Percentiles rank a stretch among this genome's conserved stretches.
Conservation (phyloP, 2,329 filamentous ascomycete genomes). For the Beauveria caledonica region DNA sequence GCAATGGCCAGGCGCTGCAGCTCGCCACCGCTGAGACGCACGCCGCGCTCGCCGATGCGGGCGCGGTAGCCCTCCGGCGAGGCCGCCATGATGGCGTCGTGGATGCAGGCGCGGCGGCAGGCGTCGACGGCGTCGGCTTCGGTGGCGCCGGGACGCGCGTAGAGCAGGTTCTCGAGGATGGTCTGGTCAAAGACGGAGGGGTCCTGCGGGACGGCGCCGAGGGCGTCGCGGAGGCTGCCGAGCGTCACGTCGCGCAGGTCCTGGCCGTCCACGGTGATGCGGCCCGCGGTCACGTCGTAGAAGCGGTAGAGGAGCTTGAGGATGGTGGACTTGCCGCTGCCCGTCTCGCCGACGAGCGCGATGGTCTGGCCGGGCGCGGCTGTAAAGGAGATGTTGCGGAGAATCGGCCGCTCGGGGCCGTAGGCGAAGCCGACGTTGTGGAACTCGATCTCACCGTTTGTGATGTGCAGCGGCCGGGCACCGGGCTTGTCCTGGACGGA, state of each 20-base stretch:
- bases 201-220: conserved; percentile 59
- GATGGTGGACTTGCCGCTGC: conserved; percentile 54
- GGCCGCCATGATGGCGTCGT: conserved; percentile 51
- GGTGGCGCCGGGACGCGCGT: conserved; percentile 52
- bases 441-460: conserved; percentile 43
- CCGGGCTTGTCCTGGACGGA: conserved; percentile 40
- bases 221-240: conserved; percentile 45
- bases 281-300: conserved; percentile 48
- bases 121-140: conserved; percentile 53
- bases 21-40: conserved; percentile 43
- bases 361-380: conserved; percentile 46
- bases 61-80: conserved; percentile 46
- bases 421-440: conserved; percentile 48
- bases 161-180: conserved; percentile 57
- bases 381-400: conserved; percentile 40
- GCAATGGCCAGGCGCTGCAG: conserved; percentile 41
- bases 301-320: conserved; percentile 53
- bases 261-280: conserved; percentile 49
- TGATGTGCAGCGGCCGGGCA: conserved; percentile 36
- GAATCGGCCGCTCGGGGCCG: conserved; percentile 40
- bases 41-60: conserved; percentile 39
- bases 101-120: conserved; percentile 53
- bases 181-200: conserved; percentile 56
- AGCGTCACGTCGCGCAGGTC: conserved; percentile 52
- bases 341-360: conserved; percentile 54